Base-by-base conservation (phyloP, 2,329 filamentous ascomycete species). In the Xylaria polymorpha region DNA sequence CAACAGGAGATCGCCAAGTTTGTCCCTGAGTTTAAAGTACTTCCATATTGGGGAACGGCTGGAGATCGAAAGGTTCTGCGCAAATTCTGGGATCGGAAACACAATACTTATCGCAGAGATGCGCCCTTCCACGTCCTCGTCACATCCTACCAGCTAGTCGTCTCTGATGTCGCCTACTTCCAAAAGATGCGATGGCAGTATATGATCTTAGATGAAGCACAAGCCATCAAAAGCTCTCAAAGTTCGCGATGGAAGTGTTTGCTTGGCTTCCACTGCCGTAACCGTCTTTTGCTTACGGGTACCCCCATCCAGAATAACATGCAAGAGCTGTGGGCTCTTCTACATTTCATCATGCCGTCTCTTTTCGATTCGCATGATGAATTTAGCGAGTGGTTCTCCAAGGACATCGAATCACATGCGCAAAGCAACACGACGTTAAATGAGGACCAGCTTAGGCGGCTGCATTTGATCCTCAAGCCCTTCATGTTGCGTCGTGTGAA, bases 281-380 rank as follows among this genome's bases (percentile, higher is more conserved):
- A 98, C 81, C 90, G 96, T 74, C 88, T 99, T 56, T 85, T 99
- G 53, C 87, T 99, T 22, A 99, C 96, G 0, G 96, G 96, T 83
- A 99, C 96, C 0, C 96, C 96, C 2, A 98, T 99, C 73, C 96
- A 99, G 81, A 99, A 99, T 84, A 99, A 98, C 86, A 99, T 99
- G 96, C 96, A 98, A 81, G 95, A 99, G 82, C 83, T 99, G 68
- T 99, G 96, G 96, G 96, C 96, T 37, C 83, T 99, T 73, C 86
- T 99, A 22, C 96, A 99, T 86, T 99, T 99, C 84, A 98, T 98
- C 83, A 98, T 99, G 96, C 96, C 96, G n/a, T 97, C 93, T 51
- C 86, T 99, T 61, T 99, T 99, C 81, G 96, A 96, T 80, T 95
- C 92, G 0, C 93, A 96, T 81, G 93, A 97, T 77, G 93, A 96